Percentiles rank a stretch among this genome's conserved stretches.
phyloP scores from a whole-genome alignment of 345 rosid species.

The Murraya koenigii region DNA sequence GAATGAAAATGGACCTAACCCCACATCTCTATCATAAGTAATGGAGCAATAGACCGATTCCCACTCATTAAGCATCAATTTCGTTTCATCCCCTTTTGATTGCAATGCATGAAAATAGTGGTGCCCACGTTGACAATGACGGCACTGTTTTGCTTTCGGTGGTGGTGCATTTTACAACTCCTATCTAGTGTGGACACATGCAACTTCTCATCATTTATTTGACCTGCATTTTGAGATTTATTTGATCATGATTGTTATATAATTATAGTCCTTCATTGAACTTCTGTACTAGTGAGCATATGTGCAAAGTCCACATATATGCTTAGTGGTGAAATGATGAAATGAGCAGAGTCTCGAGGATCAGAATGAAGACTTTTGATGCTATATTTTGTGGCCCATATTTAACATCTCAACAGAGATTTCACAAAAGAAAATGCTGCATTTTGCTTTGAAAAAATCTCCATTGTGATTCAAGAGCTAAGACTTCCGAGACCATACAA shows the following conservation, averaged over 20 bases:
- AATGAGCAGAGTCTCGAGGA: neutral
- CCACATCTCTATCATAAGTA: conserved; percentile 7
- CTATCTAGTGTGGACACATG: neutral
- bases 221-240: neutral
- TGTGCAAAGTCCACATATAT: neutral
- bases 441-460: neutral
- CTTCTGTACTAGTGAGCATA: neutral
- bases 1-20: neutral
- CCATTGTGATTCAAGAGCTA: neutral
- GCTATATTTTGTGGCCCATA: neutral
- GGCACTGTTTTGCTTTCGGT: conserved; percentile 26
- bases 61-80: conserved; percentile 8
- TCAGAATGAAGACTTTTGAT: neutral
- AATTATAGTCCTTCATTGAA: neutral
- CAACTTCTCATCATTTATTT: conserved; percentile 5
- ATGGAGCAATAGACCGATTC: neutral
- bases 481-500: neutral
- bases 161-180: conserved; percentile 12
- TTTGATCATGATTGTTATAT: neutral
- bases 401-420: neutral
- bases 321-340: neutral
- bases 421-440: neutral
- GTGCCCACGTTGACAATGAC: conserved; percentile 18
- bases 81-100: neutral
- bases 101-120: conserved; percentile 9